phyloP scores from a whole-genome alignment of 2,329 filamentous ascomycete species.

The Albophoma yamanashiensis region DNA sequence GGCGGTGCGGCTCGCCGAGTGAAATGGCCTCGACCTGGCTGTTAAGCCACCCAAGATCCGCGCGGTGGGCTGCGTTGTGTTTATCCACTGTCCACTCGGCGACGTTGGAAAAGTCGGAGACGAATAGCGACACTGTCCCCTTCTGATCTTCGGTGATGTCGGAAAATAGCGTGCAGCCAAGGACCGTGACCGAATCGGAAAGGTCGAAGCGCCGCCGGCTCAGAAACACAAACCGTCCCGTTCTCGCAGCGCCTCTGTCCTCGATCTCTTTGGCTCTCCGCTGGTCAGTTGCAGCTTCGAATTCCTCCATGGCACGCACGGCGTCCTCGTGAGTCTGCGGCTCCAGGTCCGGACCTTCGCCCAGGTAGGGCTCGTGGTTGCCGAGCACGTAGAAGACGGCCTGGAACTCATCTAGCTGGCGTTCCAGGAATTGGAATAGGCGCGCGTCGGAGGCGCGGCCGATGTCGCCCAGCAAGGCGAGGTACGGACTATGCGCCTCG shows the following conservation, averaged over 20 bases:
- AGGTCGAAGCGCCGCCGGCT: slow-evolving; percentile 26
- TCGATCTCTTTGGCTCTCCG: background rate
- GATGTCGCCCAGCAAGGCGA: slow-evolving; percentile 39
- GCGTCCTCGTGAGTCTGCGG: background rate
- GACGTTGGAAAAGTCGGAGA: slow-evolving; percentile 26
- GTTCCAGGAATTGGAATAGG: background rate
- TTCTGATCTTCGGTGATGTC: slow-evolving; percentile 17
- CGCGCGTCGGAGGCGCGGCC: slow-evolving; percentile 17
- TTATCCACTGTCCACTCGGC: background rate
- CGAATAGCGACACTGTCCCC: slow-evolving; percentile 18
- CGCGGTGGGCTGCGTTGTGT: background rate
- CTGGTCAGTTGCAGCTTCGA: background rate
- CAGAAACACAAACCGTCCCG: slow-evolving; percentile 25
- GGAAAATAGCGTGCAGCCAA: slow-evolving; percentile 33
- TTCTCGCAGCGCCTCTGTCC: slow-evolving; percentile 8
- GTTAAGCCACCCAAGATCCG: slow-evolving; percentile 1
- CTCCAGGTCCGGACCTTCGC: background rate
- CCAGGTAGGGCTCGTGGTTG: background rate
- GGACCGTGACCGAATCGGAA: slow-evolving; percentile 22
- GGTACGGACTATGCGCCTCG: slow-evolving; percentile 24
- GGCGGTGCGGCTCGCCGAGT: background rate
- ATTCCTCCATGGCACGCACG: background rate
- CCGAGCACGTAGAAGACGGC: background rate
- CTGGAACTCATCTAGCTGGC: background rate
- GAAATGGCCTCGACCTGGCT: background rate